Evolutionary conservation across 2,329 filamentous ascomycete genomes (phyloP).

Genomic region (Septoria petroselini): DNA sequence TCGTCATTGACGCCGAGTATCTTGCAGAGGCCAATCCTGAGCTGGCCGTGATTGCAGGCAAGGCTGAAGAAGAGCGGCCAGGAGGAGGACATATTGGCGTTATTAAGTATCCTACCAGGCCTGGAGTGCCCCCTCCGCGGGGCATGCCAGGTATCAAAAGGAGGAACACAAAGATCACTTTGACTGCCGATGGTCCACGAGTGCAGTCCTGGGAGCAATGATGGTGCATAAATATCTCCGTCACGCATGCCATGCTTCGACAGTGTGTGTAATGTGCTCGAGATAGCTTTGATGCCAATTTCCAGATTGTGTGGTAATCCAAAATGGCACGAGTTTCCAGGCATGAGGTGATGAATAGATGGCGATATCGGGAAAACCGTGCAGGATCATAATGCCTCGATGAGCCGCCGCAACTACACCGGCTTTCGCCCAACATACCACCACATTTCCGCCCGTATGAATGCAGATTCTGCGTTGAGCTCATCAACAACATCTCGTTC

Average conservation of each 20-base stretch:
- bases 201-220: not conserved
- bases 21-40: constrained; percentile 12
- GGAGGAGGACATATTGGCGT: not conserved
- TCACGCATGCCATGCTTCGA: no score
- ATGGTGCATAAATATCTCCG: no score
- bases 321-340: no score
- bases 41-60: constrained; percentile 17
- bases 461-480: not conserved
- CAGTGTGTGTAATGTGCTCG: no score
- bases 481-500: not conserved
- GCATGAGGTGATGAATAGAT: no score
- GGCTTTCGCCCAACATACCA: not conserved
- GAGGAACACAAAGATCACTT: not conserved
- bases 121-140: not conserved
- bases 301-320: no score
- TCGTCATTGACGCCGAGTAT: constrained; percentile 23
- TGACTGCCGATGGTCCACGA: not conserved
- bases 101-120: not conserved
- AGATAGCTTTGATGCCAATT: no score
- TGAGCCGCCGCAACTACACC: no score
- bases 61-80: constrained; percentile 13
- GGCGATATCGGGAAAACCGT: no score
- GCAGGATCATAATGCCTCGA: no score
- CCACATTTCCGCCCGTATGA: not conserved
- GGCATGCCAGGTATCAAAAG: not conserved